Percentiles rank a stretch among this genome's conserved stretches.
phyloP scores from a whole-genome alignment of 2,329 filamentous ascomycete genomes.

The Rhexocercosporidium sp. region DNA sequence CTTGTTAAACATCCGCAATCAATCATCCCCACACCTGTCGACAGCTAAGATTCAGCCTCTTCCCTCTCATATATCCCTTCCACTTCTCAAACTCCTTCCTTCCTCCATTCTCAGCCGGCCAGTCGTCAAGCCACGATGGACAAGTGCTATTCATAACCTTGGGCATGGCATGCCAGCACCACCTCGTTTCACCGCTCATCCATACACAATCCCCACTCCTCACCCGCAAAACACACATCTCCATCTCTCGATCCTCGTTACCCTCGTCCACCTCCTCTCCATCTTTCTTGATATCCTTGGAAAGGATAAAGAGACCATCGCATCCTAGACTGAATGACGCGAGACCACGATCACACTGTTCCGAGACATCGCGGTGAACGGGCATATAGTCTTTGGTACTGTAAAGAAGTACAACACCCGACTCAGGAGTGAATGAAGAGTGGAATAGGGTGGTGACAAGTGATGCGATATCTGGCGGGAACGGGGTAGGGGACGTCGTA shows the following conservation, averaged over 20 bases:
- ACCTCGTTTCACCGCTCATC: conserved; percentile 82
- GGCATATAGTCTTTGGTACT: conserved; percentile 88
- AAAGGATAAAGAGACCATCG: conserved; percentile 86
- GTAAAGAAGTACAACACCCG: conserved; percentile 93
- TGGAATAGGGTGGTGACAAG: conserved; percentile 77
- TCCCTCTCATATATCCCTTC: conserved; percentile 86
- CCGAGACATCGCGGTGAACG: conserved; percentile 91
- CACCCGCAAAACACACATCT: conserved; percentile 65
- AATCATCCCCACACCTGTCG: conserved; percentile 71
- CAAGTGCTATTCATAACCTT: conserved; percentile 83
- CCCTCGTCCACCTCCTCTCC: conserved; percentile 35
- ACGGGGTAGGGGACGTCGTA: conserved; percentile 64
- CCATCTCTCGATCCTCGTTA: conserved; percentile 37
- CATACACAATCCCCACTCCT: conserved; percentile 89
- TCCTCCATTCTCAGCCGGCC: conserved; percentile 61
- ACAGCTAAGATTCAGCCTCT: conserved; percentile 93
- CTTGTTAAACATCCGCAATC: not conserved
- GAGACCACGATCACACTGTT: conserved; percentile 77
- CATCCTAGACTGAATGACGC: conserved; percentile 89
- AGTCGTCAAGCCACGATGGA: conserved; percentile 73
- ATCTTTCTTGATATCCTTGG: conserved; percentile 51
- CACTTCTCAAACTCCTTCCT: conserved; percentile 61
- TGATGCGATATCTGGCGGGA: conserved; percentile 73
- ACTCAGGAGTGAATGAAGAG: conserved; percentile 72
- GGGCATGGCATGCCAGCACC: conserved; percentile 95